phyloP scores from a whole-genome alignment of 495 filamentous ascomycete genomes.

The Penicillium verhagenii region DNA sequence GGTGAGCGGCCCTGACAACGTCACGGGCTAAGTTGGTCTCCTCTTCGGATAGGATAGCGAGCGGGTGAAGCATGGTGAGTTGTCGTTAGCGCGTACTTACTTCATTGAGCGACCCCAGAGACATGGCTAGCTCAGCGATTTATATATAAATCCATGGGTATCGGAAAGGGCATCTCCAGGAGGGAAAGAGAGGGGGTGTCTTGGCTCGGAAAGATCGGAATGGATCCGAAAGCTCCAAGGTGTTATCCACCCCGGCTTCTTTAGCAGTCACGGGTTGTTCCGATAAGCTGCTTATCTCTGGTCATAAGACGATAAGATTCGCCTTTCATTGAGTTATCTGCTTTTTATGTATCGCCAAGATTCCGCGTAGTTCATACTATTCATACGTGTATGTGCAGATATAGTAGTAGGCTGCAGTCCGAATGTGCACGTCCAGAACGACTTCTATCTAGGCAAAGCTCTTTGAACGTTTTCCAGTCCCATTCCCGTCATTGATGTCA shows the following conservation, averaged over 20 bases:
- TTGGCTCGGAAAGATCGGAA: background rate
- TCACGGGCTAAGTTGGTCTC: constrained; percentile 51
- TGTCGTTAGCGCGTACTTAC: background rate
- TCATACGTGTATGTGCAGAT: no score
- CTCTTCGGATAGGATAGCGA: constrained; percentile 44
- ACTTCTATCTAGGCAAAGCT: no score
- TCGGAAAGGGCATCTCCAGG: no score
- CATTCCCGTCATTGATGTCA: no score
- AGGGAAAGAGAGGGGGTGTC: no score
- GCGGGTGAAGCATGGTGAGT: constrained; percentile 45
- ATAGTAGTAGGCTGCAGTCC: no score
- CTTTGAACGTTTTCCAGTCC: no score
- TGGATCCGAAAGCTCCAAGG: background rate
- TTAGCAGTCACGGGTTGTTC: background rate
- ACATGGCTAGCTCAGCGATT: background rate
- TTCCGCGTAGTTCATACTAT: background rate
- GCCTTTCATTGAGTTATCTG: no score
- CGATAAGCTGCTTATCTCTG: background rate
- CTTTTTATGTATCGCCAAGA: background rate
- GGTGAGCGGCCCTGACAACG: constrained; percentile 41
- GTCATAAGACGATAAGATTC: no score
- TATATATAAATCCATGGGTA: no score
- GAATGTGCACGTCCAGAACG: no score
- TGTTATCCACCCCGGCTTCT: no score
- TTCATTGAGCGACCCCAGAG: background rate